Conservation (phyloP, 2,329 filamentous ascomycete genomes). For the Trichoderma polysporum region DNA sequence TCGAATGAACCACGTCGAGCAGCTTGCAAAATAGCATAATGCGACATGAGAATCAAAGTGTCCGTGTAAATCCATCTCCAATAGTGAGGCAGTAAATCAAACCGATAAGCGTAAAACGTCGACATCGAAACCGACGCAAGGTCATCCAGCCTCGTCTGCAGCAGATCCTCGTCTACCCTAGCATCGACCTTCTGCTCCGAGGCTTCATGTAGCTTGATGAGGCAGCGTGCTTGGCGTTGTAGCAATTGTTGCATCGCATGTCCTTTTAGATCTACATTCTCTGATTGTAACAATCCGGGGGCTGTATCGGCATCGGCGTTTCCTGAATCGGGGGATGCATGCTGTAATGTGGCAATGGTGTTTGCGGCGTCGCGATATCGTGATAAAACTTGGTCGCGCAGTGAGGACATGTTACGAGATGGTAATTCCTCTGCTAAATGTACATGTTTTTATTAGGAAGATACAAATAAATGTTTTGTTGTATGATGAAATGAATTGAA, state of each 20-base stretch:
- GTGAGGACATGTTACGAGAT: conserved; percentile 24
- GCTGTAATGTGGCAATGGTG: conserved; percentile 20
- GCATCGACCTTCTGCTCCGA: not conserved
- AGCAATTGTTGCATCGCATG: conserved; percentile 32
- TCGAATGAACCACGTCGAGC: conserved; percentile 9
- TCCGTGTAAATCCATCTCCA: conserved; percentile 75
- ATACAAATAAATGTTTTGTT: not conserved
- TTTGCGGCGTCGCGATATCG: conserved; percentile 29
- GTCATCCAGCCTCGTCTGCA: conserved; percentile 51
- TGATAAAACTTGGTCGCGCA: conserved; percentile 26
- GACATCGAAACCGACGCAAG: conserved; percentile 59
- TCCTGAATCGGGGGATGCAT: not conserved
- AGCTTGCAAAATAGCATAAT: conserved; percentile 34
- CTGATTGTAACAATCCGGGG: not conserved
- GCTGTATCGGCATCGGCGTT: not conserved
- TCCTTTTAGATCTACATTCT: conserved; percentile 12
- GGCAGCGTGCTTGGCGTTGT: conserved; percentile 29
- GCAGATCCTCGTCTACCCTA: conserved; percentile 27
- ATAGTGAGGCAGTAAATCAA: conserved; percentile 61
- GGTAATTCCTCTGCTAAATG: not conserved
- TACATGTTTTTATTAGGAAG: not conserved
- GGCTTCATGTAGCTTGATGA: conserved; percentile 29
- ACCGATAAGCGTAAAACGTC: conserved; percentile 70
- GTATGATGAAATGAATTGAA: not conserved
- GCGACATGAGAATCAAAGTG: conserved; percentile 63